Conservation (phyloP, 164 flowering plant genomes). For the Malania oleifera region DNA sequence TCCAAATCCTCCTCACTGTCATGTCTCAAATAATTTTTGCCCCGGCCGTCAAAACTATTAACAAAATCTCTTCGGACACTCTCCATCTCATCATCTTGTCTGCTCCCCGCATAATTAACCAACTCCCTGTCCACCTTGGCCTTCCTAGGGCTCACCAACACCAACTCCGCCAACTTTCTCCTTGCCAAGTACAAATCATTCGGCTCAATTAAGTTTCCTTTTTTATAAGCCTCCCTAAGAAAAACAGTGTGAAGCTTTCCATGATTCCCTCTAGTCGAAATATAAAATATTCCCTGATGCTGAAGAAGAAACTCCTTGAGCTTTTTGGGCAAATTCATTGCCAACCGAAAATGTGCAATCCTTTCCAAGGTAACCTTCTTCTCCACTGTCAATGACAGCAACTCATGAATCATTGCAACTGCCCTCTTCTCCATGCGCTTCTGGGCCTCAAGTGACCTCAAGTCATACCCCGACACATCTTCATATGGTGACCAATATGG, state of each 20-base stretch:
- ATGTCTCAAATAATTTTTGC: slow-evolving; percentile 15
- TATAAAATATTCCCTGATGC: slow-evolving; percentile 95
- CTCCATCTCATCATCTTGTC: slow-evolving; percentile 33
- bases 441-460: slow-evolving; percentile 86
- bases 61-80: slow-evolving; percentile 18
- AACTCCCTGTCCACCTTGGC: slow-evolving; percentile 47
- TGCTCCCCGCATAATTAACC: slow-evolving; percentile 39
- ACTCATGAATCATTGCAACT: slow-evolving; percentile 81
- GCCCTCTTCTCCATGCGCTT: slow-evolving; percentile 95
- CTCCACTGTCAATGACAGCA: slow-evolving; percentile 84
- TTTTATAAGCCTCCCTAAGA: slow-evolving; percentile 79
- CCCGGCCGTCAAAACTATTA: slow-evolving; percentile 16
- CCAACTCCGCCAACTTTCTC: slow-evolving; percentile 63
- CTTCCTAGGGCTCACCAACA: slow-evolving; percentile 67
- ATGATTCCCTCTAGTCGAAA: slow-evolving; percentile 87
- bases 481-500: slow-evolving; percentile 99
- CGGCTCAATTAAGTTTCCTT: slow-evolving; percentile 75
- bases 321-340: slow-evolving; percentile 81
- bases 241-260: slow-evolving; percentile 96
- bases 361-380: slow-evolving; percentile 91
- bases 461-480: slow-evolving; percentile 77
- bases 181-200: slow-evolving; percentile 88
- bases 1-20: slow-evolving; percentile 20
- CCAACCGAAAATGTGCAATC: slow-evolving; percentile 83
- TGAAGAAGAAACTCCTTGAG: slow-evolving; percentile 87